Evolutionary conservation across 345 rosid genomes (phyloP), one percentile per base, ranked within the genome.

Genomic region (Anastatica hierochuntica): DNA sequence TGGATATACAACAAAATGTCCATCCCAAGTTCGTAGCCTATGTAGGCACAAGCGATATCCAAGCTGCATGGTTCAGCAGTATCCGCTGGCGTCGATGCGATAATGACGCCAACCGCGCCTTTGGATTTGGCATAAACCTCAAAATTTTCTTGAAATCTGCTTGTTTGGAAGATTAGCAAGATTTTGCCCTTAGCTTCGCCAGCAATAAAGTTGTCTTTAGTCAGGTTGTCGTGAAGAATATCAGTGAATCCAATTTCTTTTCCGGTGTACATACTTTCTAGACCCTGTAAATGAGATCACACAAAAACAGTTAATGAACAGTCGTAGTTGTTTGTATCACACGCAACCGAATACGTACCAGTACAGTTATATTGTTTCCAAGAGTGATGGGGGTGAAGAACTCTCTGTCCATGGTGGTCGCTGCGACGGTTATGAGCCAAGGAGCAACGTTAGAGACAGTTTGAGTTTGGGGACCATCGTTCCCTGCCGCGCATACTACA

Each of bases 11-110:
- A 68, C 21, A 82, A 71, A 36, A 85, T 74, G 51, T 52, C 78
- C 53, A 83, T 80, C 43, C 90, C 90, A 37, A 72, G 30, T 71
- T 79, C 90, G 5, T 74, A 79, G 72, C 79, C 84, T 20, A 85
- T 77, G 39, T 67, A 76, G 23, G 80, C 42, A 48, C 62, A 69
- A 0, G 95, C 74, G 64, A 85, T 74, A 55, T 47, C 54, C 1
- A 9, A 3, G 2, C 0, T n/a, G 4, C 77, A 50, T 0, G 62
- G 69, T 42, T 49, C 44, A 17, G 76, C 33, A 48, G 27, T 60
- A 62, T 85, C 80, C 0, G 43, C 39, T 6, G 80, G 81, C n/a
- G 75, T 56, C 49, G 63, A 40, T 3, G 82, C 88, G 10, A 73
- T 42, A 14, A 83, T 80, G 37, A 72, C n/a, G 6, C 90, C 95